Conservation (phyloP, 371 early-diverging fungal genomes). For the Coemansia sp. region DNA sequence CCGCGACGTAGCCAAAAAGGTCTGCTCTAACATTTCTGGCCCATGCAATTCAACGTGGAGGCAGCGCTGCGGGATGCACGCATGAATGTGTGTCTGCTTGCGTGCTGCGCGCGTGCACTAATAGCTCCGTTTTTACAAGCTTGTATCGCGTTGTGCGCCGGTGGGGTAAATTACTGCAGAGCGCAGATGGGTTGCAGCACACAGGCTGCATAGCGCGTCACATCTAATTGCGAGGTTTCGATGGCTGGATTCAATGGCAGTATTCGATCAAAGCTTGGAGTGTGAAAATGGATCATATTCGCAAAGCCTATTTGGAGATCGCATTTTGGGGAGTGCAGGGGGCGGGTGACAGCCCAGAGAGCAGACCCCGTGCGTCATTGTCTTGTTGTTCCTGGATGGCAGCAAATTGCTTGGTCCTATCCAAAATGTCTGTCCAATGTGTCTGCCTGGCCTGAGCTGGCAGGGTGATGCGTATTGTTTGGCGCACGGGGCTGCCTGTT, state of each 20-base stretch:
- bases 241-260: neutral
- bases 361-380: neutral
- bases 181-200: constrained; percentile 7
- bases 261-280: no score
- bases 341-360: neutral
- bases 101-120: neutral
- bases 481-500: neutral
- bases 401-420: neutral
- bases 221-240: constrained; percentile 3
- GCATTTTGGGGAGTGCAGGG: constrained; percentile 1
- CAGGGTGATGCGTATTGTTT: neutral
- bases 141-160: neutral
- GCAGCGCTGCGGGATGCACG: neutral
- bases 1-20: neutral
- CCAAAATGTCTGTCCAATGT: neutral
- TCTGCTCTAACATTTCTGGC: neutral
- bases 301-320: constrained; percentile 4
- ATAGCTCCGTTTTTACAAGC: neutral
- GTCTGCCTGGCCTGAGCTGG: neutral
- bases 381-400: neutral
- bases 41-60: neutral
- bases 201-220: neutral
- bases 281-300: neutral
- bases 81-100: neutral
- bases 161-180: constrained; percentile 19